These are phyloP conservation scores for Mycena citricolor DNA, from an alignment of 1,284 basidiomycete genomes.

Conservation along the genomic window DNA sequence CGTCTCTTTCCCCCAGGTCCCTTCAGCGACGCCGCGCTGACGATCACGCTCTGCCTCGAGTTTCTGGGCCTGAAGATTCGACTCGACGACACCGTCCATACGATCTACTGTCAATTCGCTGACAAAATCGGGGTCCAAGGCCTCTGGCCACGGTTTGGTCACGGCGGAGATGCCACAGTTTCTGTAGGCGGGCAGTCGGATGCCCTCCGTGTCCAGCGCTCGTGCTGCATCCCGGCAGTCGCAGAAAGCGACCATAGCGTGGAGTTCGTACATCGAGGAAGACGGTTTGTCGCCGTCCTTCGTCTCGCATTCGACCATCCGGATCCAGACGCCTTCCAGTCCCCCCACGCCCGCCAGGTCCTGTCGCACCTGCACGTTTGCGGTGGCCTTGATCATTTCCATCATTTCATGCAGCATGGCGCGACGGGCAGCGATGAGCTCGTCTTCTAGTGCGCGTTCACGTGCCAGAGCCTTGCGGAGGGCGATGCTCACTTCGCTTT, in stretches of 20 bases:
- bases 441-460: constrained; percentile 10
- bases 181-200: constrained; percentile 7
- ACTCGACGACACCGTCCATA: neutral
- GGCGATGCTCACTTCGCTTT: neutral
- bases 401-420: too few relatives aligned
- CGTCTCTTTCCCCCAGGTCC: constrained; percentile 13
- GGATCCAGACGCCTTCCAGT: too few relatives aligned
- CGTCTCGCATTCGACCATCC: too few relatives aligned
- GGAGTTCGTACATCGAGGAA: constrained; percentile 7
- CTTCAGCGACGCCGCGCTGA: constrained; percentile 9
- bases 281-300: neutral
- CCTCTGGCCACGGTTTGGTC: constrained; percentile 8
- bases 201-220: neutral
- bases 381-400: too few relatives aligned
- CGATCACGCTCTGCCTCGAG: constrained; percentile 8
- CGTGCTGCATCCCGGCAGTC: neutral
- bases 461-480: constrained; percentile 13
- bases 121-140: neutral
- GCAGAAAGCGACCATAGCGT: constrained; percentile 10
- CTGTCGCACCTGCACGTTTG: neutral
- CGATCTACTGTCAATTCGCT: constrained; percentile 11
- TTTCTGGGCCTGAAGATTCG: constrained; percentile 1
- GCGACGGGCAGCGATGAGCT: neutral
- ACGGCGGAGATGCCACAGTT: neutral
- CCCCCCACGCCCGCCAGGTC: neutral